Evolutionary conservation across 108 stramenopile species (phyloP).

Genomic region (Fragilaria crotonensis): DNA sequence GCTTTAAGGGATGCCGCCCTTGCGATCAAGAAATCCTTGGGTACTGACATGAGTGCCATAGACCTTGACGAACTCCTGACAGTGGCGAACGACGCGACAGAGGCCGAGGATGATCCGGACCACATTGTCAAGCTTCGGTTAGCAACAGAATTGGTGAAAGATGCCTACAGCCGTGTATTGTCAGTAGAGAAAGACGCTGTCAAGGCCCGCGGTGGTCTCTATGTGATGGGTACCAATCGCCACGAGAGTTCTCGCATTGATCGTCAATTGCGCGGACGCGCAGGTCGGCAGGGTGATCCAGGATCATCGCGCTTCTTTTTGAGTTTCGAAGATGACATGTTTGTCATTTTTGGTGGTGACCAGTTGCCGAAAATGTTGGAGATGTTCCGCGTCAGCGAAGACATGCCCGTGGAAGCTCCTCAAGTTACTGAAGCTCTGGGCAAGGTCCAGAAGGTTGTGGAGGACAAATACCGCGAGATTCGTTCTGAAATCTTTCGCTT

Average conservation of each 20-base stretch:
- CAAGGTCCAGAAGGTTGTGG: slow-evolving; percentile 80
- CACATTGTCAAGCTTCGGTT: slow-evolving; percentile 72
- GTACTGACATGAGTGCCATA: slow-evolving; percentile 51
- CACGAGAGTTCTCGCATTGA: slow-evolving; percentile 93
- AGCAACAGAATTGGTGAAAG: slow-evolving; percentile 70
- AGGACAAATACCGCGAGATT: slow-evolving; percentile 82
- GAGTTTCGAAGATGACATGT: slow-evolving; percentile 94
- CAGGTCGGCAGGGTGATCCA: slow-evolving; percentile 94
- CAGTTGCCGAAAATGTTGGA: slow-evolving; percentile 66
- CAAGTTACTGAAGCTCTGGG: slow-evolving; percentile 78
- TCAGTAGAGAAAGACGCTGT: slow-evolving; percentile 80
- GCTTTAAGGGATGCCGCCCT: slow-evolving; percentile 59
- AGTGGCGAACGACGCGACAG: slow-evolving; percentile 86
- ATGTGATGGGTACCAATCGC: slow-evolving; percentile 94
- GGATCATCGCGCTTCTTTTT: slow-evolving; percentile 92
- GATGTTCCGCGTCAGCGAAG: slow-evolving; percentile 84
- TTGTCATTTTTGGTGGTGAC: slow-evolving; percentile 90
- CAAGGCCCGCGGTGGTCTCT: slow-evolving; percentile 77
- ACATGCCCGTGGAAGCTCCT: slow-evolving; percentile 87
- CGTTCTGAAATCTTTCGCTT: slow-evolving; percentile 78
- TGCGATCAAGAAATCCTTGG: slow-evolving; percentile 53
- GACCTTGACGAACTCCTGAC: slow-evolving; percentile 83
- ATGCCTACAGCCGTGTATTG: slow-evolving; percentile 54
- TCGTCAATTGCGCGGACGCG: slow-evolving; percentile 88
- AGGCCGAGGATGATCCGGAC: slow-evolving; percentile 72